phyloP scores from a whole-genome alignment of 441 rosid genomes.

The Capsella rubella region DNA sequence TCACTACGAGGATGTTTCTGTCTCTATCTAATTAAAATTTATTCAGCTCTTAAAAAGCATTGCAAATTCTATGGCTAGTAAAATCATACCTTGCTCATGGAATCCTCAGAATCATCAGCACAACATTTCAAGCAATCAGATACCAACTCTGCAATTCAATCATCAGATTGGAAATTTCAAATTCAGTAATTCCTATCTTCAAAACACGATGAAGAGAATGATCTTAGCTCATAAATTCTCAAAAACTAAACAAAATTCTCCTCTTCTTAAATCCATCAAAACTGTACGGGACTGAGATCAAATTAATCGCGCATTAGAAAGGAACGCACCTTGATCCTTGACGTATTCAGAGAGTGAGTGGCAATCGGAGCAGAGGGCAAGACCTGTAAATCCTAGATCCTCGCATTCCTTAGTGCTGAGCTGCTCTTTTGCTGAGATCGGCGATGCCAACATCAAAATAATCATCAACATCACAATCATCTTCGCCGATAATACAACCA shows the following conservation, averaged over 20 bases:
- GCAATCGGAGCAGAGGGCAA: constrained; percentile 96
- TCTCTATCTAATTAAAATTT: background rate
- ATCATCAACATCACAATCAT: constrained; percentile 20
- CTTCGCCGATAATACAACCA: constrained; percentile 3
- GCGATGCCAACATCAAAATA: constrained; percentile 25
- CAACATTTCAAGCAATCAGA: constrained; percentile 96
- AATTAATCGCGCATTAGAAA: background rate
- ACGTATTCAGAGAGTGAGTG: constrained; percentile 81
- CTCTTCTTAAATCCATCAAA: background rate
- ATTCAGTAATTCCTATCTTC: background rate
- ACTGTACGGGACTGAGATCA: background rate
- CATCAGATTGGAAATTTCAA: background rate
- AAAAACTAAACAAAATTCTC: background rate
- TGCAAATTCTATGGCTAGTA: constrained; percentile 6
- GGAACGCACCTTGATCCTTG: constrained; percentile 73
- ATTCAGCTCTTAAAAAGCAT: background rate
- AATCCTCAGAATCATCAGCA: constrained; percentile 91
- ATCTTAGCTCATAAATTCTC: background rate
- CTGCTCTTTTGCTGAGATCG: constrained; percentile 59
- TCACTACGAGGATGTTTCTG: constrained; percentile 18
- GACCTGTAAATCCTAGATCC: constrained; percentile 87
- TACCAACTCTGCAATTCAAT: constrained; percentile 67
- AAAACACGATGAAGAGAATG: background rate
- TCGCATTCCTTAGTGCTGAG: constrained; percentile 75
- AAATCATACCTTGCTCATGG: constrained; percentile 72